phyloP scores from a whole-genome alignment of 495 filamentous ascomycete genomes.

The Jackrogersella minutella region DNA sequence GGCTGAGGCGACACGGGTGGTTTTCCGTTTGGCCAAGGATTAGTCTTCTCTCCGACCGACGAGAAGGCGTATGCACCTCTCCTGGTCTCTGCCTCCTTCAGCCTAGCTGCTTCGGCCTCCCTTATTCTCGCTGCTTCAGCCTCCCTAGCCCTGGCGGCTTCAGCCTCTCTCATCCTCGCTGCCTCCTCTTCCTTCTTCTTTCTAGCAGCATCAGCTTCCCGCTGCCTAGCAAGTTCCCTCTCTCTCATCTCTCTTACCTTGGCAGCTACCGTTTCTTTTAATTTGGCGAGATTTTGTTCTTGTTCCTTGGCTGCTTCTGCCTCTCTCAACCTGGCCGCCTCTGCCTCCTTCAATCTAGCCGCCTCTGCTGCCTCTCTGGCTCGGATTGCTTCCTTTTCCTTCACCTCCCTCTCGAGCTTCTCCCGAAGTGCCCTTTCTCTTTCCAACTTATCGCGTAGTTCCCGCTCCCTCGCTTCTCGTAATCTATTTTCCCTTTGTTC shows the following conservation, averaged over 20 bases:
- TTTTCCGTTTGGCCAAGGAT: slow-evolving; percentile 63
- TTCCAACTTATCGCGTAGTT: slow-evolving; percentile 51
- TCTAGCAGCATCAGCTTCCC: slow-evolving; percentile 40
- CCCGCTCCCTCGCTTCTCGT: slow-evolving; percentile 44
- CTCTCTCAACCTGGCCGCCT: slow-evolving; percentile 43
- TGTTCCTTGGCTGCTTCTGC: slow-evolving; percentile 36
- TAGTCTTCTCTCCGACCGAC: slow-evolving; percentile 63
- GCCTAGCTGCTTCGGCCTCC: slow-evolving; percentile 42
- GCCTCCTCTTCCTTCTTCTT: slow-evolving; percentile 32
- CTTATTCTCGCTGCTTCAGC: slow-evolving; percentile 41
- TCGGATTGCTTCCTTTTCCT: slow-evolving; percentile 53
- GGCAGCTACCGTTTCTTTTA: slow-evolving; percentile 30
- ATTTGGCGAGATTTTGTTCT: slow-evolving; percentile 28
- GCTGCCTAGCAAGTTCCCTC: slow-evolving; percentile 38
- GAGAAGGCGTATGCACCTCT: slow-evolving; percentile 60
- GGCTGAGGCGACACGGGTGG: slow-evolving; percentile 43
- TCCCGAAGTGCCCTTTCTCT: slow-evolving; percentile 47
- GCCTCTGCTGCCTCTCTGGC: slow-evolving; percentile 41
- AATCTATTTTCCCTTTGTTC: slow-evolving; percentile 47
- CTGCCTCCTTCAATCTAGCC: slow-evolving; percentile 41
- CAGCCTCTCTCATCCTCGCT: slow-evolving; percentile 38
- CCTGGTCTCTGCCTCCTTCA: slow-evolving; percentile 21
- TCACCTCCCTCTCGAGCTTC: slow-evolving; percentile 45
- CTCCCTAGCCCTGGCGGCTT: slow-evolving; percentile 35
- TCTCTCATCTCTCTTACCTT: slow-evolving; percentile 42